phyloP scores from a whole-genome alignment of 345 rosid species.

The Arabis alpina region DNA sequence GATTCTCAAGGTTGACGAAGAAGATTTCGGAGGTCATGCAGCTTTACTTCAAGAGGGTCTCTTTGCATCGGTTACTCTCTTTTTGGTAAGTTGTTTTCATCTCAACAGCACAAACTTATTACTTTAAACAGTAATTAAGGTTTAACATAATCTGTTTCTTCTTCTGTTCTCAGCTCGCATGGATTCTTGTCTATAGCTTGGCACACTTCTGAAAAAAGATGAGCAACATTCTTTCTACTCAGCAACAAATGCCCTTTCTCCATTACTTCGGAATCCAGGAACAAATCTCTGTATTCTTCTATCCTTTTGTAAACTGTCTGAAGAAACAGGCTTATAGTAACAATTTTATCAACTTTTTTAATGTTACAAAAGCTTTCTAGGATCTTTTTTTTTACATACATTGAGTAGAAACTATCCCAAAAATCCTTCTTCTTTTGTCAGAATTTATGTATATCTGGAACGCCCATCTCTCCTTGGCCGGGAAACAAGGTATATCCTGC shows the following conservation, averaged over 20 bases:
- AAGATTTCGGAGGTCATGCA: slow-evolving; percentile 93
- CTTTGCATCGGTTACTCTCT: slow-evolving; percentile 84
- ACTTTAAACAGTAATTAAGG: not conserved
- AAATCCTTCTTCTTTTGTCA: slow-evolving; percentile 5
- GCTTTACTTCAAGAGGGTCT: slow-evolving; percentile 95
- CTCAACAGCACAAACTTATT: not conserved
- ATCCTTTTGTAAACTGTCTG: slow-evolving; percentile 9
- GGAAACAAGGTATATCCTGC: slow-evolving; percentile 84
- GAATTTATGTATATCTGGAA: slow-evolving; percentile 48
- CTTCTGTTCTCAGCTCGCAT: slow-evolving; percentile 70
- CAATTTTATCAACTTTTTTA: slow-evolving; percentile 18
- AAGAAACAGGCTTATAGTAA: slow-evolving; percentile 10
- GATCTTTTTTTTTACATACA: slow-evolving; percentile 16
- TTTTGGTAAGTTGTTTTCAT: slow-evolving; percentile 62
- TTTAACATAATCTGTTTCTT: slow-evolving; percentile 37
- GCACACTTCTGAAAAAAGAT: slow-evolving; percentile 63
- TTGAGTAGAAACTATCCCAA: slow-evolving; percentile 33
- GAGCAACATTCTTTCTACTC: slow-evolving; percentile 21
- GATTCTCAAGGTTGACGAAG: slow-evolving; percentile 89
- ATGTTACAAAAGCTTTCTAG: slow-evolving; percentile 31
- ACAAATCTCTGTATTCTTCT: slow-evolving; percentile 34
- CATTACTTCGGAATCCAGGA: not conserved
- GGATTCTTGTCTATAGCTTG: slow-evolving; percentile 96
- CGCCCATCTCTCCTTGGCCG: slow-evolving; percentile 56
- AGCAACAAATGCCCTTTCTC: slow-evolving; percentile 33